Conservation (phyloP, 2,329 filamentous ascomycete species). For the Aspergillus amoenus region DNA sequence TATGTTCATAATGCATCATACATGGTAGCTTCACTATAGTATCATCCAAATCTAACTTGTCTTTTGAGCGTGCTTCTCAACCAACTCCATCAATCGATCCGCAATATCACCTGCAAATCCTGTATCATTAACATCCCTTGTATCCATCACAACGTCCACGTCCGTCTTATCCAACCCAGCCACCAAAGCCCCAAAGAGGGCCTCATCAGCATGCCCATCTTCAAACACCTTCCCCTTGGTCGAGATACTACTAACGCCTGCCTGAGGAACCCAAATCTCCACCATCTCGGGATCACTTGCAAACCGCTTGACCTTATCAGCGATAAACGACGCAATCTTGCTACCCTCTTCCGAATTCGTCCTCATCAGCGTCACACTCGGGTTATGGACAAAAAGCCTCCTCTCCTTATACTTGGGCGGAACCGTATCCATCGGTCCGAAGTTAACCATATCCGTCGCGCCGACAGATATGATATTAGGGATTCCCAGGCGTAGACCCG, state of each 20-base stretch:
- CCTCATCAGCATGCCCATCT: slow-evolving; percentile 49
- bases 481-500: slow-evolving; percentile 57
- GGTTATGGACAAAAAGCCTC: slow-evolving; percentile 62
- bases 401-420: slow-evolving; percentile 55
- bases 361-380: slow-evolving; percentile 65
- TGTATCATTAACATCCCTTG: slow-evolving; percentile 31
- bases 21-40: too few relatives aligned
- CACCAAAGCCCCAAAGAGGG: slow-evolving; percentile 50
- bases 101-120: slow-evolving; percentile 25
- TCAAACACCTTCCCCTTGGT: slow-evolving; percentile 55
- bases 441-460: slow-evolving; percentile 63
- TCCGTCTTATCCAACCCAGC: slow-evolving; percentile 49
- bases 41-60: not conserved
- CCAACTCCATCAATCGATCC: not conserved
- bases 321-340: slow-evolving; percentile 58
- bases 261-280: slow-evolving; percentile 59
- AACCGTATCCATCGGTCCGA: slow-evolving; percentile 56
- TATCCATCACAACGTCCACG: slow-evolving; percentile 52
- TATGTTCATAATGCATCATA: too few relatives aligned
- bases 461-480: slow-evolving; percentile 58
- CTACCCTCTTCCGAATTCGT: slow-evolving; percentile 59
- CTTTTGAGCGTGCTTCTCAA: not conserved
- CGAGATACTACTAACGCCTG: slow-evolving; percentile 63
- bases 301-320: slow-evolving; percentile 48
- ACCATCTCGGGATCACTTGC: slow-evolving; percentile 44